phyloP scores from a whole-genome alignment of 495 filamentous ascomycete genomes.

The Lepraria neglecta region DNA sequence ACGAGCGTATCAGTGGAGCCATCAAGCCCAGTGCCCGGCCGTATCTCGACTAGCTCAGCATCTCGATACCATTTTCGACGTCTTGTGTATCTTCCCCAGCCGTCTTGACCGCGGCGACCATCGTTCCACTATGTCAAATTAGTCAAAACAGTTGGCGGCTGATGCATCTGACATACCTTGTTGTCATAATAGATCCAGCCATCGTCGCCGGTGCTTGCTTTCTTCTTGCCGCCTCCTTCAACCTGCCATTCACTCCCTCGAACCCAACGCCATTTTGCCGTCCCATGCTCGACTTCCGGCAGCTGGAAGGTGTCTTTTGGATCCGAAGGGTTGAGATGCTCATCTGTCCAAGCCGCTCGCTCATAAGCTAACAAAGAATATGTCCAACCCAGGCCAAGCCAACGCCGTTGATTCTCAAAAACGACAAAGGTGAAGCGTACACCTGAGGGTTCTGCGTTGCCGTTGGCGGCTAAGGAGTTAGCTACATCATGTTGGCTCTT shows the following conservation, averaged over 20 bases:
- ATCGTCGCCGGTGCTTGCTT: conserved; percentile 48
- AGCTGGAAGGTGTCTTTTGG: conserved; percentile 76
- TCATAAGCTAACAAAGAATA: conserved; percentile 84
- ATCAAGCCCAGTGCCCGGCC: conserved; percentile 37
- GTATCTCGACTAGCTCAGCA: conserved; percentile 82
- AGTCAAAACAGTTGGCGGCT: conserved; percentile 7
- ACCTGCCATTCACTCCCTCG: conserved; percentile 78
- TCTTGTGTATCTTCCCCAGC: conserved; percentile 92
- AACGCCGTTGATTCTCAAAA: conserved; percentile 93
- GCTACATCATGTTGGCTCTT: conserved; percentile 41
- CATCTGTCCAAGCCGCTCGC: conserved; percentile 87
- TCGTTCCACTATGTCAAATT: conserved; percentile 68
- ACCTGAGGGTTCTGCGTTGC: conserved; percentile 56
- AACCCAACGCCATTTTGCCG: conserved; percentile 84
- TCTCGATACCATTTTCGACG: conserved; percentile 94
- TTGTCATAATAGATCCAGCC: conserved; percentile 99
- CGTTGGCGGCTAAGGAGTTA: conserved; percentile 45
- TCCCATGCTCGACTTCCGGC: conserved; percentile 76
- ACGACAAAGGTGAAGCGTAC: conserved; percentile 94
- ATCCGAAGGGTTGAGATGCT: conserved; percentile 77
- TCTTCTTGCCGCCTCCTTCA: conserved; percentile 62
- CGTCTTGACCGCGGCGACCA: conserved; percentile 77
- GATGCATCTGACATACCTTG: conserved; percentile 55
- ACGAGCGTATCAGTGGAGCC: conserved; percentile 36
- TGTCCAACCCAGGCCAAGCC: conserved; percentile 94